These are phyloP conservation scores for Lepidium aucheri DNA, from an alignment of 345 rosid genomes.

Conservation along the genomic window DNA sequence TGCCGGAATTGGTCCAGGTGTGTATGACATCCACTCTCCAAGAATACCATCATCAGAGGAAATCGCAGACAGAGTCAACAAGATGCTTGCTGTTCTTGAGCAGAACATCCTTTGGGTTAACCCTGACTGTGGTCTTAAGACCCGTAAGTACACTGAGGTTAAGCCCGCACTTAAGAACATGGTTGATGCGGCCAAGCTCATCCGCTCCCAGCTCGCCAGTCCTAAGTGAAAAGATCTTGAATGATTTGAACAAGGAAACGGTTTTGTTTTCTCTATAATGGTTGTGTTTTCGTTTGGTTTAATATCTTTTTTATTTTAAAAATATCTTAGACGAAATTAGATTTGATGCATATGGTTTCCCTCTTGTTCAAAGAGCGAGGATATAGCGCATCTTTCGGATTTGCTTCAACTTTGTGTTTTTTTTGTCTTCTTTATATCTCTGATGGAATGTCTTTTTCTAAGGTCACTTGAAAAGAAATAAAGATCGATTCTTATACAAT, in stretches of 20 bases:
- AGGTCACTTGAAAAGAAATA: constrained; percentile 11
- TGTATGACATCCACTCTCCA: constrained; percentile 95
- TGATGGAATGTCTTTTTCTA: constrained; percentile 17
- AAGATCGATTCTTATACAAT: constrained; percentile 5
- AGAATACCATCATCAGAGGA: constrained; percentile 94
- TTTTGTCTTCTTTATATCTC: not conserved
- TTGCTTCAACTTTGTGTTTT: not conserved
- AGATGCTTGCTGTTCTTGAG: constrained; percentile 97
- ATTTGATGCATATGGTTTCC: constrained; percentile 18
- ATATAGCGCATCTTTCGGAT: constrained; percentile 9
- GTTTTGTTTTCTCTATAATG: constrained; percentile 1
- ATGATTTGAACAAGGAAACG: not conserved
- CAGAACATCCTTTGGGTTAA: constrained; percentile 95
- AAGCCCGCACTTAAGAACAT: constrained; percentile 84
- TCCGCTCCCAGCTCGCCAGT: constrained; percentile 87
- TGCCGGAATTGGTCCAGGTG: constrained; percentile 98
- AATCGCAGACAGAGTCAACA: constrained; percentile 92
- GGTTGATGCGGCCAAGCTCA: constrained; percentile 90
- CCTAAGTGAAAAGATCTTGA: constrained; percentile 55
- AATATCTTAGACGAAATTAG: constrained; percentile 19
- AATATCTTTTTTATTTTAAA: not conserved
- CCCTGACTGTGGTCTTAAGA: constrained; percentile 99
- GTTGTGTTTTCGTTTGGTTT: constrained; percentile 23
- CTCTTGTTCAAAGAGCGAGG: constrained; percentile 1
- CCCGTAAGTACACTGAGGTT: constrained; percentile 85